Base-by-base conservation (phyloP, 2,329 filamentous ascomycete genomes). In the Aureobasidium sp. region DNA sequence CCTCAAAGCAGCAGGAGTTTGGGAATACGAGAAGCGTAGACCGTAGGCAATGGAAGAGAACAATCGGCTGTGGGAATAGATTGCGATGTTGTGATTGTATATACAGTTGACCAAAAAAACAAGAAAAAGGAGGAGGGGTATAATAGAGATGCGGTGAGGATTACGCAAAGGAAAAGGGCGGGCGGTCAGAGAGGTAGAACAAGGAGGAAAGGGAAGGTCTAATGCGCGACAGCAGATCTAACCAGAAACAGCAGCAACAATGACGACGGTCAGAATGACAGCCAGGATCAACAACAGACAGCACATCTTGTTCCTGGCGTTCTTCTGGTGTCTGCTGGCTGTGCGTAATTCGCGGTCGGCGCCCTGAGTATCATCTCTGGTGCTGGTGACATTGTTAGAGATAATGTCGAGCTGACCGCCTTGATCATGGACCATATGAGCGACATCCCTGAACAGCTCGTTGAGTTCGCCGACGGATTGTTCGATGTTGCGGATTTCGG, bases 401-500 rank as follows among this genome's bases (percentile, higher is more conserved):
- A 99, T 96, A 21, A 89, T 89, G 70, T 93, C 88, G 34, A 99
- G 80, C 75, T 90, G 85, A 68, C 91, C 89, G 55, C 94, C 94
- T 77, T 99, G 94, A 76, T 97, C 93, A 64, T 86, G 86, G 55
- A 99, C 92, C 74, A 99, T 97, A 74, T 96, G 91, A 50, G 93
- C 94, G n/a, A 99, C 91, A 78, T 99, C 93, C 65, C 92, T 84
- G 81, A 99, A 99, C 47, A 99, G 82, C 71, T 97, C 94, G 70
- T 99, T 99, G 65, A 99, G 79, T 70, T 99, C 94, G 61, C 89
- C 89, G 6, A 99, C 94, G 61, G 90, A 91, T 75, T 97, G 92
- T 77, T 97, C 94, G 69, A 99, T 99, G 73, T 96, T 95, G 65
- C 92, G 87, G 67, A 99, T 99, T 78, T 99, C 94, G 62, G 91